Evolutionary conservation across 2,329 filamentous ascomycete species (phyloP), one percentile per base, ranked within the genome.

Genomic region (Aspergillus tamarii): DNA sequence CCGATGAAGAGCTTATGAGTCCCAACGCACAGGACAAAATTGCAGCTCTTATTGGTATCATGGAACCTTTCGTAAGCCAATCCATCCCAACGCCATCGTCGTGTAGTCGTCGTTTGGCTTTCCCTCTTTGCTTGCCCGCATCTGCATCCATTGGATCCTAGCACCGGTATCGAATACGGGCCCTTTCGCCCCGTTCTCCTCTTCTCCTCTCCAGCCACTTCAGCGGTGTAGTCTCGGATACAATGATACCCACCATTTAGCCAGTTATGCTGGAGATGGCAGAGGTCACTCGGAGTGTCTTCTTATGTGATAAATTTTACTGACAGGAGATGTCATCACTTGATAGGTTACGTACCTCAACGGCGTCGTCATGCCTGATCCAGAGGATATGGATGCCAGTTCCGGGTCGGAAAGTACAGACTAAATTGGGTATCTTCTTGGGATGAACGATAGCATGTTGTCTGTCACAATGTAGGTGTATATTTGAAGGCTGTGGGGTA

Each of bases 21-120:
- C 80, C 85, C 54, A 81, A 87, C 71, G 88, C 87, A 19, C 85
- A 93, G 77, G 85, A 88, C 34, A 86, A 85, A 72, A 84, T 97
- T 59, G 82, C 84, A 58, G 83, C 85, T 45, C 79, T 93, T 26
- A 81, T 97, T 67, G 81, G 83, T 36, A 84, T 87, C 58, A 86
- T 97, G 85, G 87, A 88, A 66, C 89, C 89, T 48, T 96, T 94
- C 81, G 93, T 96, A 81, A 90, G 91, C 86, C 64, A 81, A 89
- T 90, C 86, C 64, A 65, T 61, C 59, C 64, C 56, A 61, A 36
- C 60, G 48, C 60, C 67, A 62, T 57, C 66, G 61, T 59, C 64
- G 59, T 69, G 62, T 61, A 63, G 65, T 67, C 68, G 62, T 73
- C 67, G 65, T 66, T 66, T 72, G 63, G 59, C 58, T 64, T 61